phyloP scores from a whole-genome alignment of 192 early-diverging fungal species.

The Coemansia sp. region DNA sequence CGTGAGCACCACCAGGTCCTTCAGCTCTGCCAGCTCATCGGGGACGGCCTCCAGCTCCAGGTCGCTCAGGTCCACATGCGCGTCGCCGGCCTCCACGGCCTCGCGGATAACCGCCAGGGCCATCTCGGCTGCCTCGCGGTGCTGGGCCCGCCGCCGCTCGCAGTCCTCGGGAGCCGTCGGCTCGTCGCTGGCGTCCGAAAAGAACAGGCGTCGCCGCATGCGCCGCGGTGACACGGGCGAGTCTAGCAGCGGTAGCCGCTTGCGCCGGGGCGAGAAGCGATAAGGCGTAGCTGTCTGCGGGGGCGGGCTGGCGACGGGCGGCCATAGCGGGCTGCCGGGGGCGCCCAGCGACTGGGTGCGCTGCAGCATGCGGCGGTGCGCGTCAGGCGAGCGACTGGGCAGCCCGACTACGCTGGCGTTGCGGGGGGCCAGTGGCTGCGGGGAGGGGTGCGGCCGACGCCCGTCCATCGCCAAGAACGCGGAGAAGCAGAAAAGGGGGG shows the following conservation, averaged over 20 bases:
- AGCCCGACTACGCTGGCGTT: conserved; percentile 27
- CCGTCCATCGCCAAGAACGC: neutral
- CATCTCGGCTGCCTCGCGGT: conserved; percentile 8
- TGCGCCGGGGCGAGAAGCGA: neutral
- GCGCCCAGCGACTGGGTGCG: conserved; percentile 42
- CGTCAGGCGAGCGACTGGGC: conserved; percentile 23
- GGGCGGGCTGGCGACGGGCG: neutral
- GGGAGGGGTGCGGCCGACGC: conserved; percentile 8
- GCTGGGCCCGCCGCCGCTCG: conserved; percentile 2
- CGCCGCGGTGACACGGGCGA: conserved; percentile 25
- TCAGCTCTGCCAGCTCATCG: conserved; percentile 46
- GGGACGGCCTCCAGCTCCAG: conserved; percentile 39
- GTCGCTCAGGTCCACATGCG: conserved; percentile 48
- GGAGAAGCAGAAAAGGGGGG: neutral
- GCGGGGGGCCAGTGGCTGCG: conserved; percentile 24
- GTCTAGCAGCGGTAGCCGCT: conserved; percentile 11
- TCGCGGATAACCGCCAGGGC: conserved; percentile 42
- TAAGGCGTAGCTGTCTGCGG: neutral
- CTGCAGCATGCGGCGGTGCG: conserved; percentile 26
- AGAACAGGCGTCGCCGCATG: conserved; percentile 42
- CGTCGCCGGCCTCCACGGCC: conserved; percentile 37
- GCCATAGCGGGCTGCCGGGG: too few relatives aligned
- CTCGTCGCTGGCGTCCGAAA: conserved; percentile 24
- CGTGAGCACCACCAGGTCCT: conserved; percentile 42
- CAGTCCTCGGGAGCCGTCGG: conserved; percentile 13